These are phyloP conservation scores for Lentinula aciculospora DNA, from an alignment of 768 basidiomycete species.

Conservation along the genomic window DNA sequence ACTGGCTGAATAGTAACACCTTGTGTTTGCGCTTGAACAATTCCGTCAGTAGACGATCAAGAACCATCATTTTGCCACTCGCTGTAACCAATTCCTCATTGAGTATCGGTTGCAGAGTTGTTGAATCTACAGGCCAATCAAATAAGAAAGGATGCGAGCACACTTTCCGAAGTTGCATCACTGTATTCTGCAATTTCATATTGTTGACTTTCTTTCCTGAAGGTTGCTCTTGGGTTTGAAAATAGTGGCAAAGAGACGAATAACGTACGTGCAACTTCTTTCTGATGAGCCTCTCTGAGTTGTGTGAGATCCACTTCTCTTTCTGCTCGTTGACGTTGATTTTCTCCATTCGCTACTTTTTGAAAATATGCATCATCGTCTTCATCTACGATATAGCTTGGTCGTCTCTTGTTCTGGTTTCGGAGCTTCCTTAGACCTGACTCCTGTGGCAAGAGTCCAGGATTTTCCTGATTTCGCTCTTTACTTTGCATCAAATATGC, in stretches of 20 bases:
- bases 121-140: slow-evolving; percentile 69
- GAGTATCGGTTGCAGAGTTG: slow-evolving; percentile 56
- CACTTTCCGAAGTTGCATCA: slow-evolving; percentile 97
- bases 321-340: slow-evolving; percentile 28
- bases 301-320: slow-evolving; percentile 42
- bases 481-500: slow-evolving; percentile 45
- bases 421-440: slow-evolving; percentile 27
- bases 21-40: slow-evolving; percentile 26
- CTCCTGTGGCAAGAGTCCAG: slow-evolving; percentile 10
- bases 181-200: slow-evolving; percentile 88
- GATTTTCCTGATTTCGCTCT: not conserved
- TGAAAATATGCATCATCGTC: slow-evolving; percentile 67
- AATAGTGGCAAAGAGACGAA: no score
- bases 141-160: slow-evolving; percentile 92
- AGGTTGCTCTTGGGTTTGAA: slow-evolving; percentile 4
- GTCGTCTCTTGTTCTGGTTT: slow-evolving; percentile 26
- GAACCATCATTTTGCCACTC: slow-evolving; percentile 96
- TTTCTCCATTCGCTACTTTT: slow-evolving; percentile 45
- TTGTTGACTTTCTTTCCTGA: slow-evolving; percentile 84
- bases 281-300: slow-evolving; percentile 51
- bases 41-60: slow-evolving; percentile 9
- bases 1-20: slow-evolving; percentile 78
- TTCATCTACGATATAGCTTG: slow-evolving; percentile 50
- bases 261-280: slow-evolving; percentile 53
- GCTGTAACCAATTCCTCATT: slow-evolving; percentile 78